Evolutionary conservation across 371 early-diverging fungal genomes (phyloP), one percentile per base, ranked within the genome.

Genomic region (Mortierella sp.): DNA sequence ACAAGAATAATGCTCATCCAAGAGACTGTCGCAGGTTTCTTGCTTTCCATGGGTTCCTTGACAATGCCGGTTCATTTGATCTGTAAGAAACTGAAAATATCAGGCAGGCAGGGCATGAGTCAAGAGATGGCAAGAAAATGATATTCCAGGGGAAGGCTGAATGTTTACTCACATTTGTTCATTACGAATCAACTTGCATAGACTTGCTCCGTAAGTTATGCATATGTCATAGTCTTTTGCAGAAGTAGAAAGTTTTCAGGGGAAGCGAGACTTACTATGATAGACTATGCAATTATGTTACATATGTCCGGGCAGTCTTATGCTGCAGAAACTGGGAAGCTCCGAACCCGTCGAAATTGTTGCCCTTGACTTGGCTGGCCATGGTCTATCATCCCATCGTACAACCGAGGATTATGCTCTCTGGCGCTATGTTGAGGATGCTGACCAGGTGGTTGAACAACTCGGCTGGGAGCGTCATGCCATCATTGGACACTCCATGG

Each of bases 271-370:
- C n/a, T n/a, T n/a, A n/a, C n/a, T n/a, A n/a, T n/a, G n/a, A n/a
- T n/a, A n/a, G n/a, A n/a, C n/a, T 31, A 9, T 28, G 14, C n/a
- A 15, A 6, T n/a, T 46, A 6, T 24, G n/a, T 49, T 19, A 11
- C 21, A 43, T 47, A 4, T 11, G 17, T 30, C 32, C 2, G 17
- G 6, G 4, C 31, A 76, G 78, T 26, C 50, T 69, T 0, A 42
- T 76, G 41, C 55, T 76, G 15, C 28, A 65, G 44, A 60, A 70
- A 44, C 30, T 76, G 7, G 78, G 78, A 3, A 34, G 37, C 4
- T 66, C 70, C n/a, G 78, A 76, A 28, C 78, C 78, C 2, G 70
- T 65, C 24, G 78, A 76, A 42, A 61, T 76, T 41, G 61, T 76
- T 0, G 78, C 70, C 6, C 50, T 76, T n/a, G 78, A 76, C 27